Evolutionary conservation across 768 basidiomycete species (phyloP).

Genomic region (Botryobasidium botryosum): DNA sequence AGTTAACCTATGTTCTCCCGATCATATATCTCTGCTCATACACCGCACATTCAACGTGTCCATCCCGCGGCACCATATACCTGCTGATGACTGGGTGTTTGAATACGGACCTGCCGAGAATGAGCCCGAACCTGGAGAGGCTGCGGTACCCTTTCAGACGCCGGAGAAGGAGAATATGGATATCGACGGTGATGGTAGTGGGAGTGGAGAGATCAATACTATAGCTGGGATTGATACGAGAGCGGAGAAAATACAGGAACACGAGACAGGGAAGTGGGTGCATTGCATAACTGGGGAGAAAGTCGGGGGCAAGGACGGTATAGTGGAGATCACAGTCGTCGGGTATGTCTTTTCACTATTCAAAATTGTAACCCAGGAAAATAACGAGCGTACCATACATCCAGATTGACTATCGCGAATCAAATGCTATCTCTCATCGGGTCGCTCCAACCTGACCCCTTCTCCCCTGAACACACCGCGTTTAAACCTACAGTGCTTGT

Average conservation of each 20-base stretch:
- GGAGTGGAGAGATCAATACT: slow-evolving; percentile 14
- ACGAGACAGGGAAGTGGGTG: slow-evolving; percentile 61
- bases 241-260: slow-evolving; percentile 17
- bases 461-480: background rate
- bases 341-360: slow-evolving; percentile 50
- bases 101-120: slow-evolving; percentile 73
- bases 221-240: slow-evolving; percentile 16
- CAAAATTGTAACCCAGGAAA: too few species aligned
- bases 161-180: slow-evolving; percentile 9
- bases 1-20: slow-evolving; percentile 76
- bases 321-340: slow-evolving; percentile 70
- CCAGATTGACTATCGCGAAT: slow-evolving; percentile 73
- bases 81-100: slow-evolving; percentile 62
- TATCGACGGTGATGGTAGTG: slow-evolving; percentile 12
- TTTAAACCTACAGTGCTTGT: background rate
- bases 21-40: slow-evolving; percentile 78
- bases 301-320: slow-evolving; percentile 51
- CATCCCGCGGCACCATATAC: slow-evolving; percentile 84
- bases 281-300: slow-evolving; percentile 47
- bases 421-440: slow-evolving; percentile 85
- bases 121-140: slow-evolving; percentile 50
- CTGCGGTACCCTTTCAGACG: background rate
- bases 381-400: slow-evolving; percentile 1
- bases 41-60: slow-evolving; percentile 91
- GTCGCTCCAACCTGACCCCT: slow-evolving; percentile 46